A percentile compares a stretch with the other conserved stretches of the same genome.
Evolutionary conservation across 1,139 yeast species (phyloP).

Genomic region (Casaregolazyma suthepensis): DNA sequence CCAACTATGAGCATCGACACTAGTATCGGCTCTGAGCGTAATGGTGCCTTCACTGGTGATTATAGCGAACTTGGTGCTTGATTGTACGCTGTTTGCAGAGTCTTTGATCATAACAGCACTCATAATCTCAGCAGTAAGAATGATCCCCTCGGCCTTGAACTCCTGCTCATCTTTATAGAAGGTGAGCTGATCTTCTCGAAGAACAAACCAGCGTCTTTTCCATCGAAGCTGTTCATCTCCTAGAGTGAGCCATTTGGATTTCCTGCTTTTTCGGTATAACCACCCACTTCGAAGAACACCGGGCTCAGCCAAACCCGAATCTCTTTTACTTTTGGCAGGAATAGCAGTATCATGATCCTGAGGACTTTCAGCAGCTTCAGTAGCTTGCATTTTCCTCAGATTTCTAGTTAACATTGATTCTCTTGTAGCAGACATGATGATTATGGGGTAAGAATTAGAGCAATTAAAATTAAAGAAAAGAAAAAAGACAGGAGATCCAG

Average conservation of each 20-base stretch:
- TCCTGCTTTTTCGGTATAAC: slow-evolving; percentile 29
- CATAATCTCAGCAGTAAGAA: slow-evolving; percentile 35
- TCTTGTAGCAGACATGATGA: neutral
- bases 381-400: neutral
- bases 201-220: slow-evolving; percentile 54
- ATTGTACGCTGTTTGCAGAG: neutral
- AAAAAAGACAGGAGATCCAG: neutral
- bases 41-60: slow-evolving; percentile 39
- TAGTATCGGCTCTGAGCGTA: slow-evolving; percentile 40
- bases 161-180: slow-evolving; percentile 55
- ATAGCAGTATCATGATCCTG: neutral
- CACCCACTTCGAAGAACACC: slow-evolving; percentile 25
- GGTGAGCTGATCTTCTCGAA: slow-evolving; percentile 49
- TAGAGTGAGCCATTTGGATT: slow-evolving; percentile 5
- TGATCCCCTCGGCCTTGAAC: slow-evolving; percentile 48
- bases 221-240: slow-evolving; percentile 30
- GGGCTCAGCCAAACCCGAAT: neutral
- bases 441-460: neutral
- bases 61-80: slow-evolving; percentile 36
- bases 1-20: slow-evolving; percentile 40
- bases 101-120: slow-evolving; percentile 37
- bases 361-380: neutral
- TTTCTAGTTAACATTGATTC: neutral
- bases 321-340: neutral
- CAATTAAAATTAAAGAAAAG: neutral